A percentile compares a stretch with the other conserved stretches of the same genome.
phyloP scores from a whole-genome alignment of 768 basidiomycete genomes.

The Lactifluus subvellereus region DNA sequence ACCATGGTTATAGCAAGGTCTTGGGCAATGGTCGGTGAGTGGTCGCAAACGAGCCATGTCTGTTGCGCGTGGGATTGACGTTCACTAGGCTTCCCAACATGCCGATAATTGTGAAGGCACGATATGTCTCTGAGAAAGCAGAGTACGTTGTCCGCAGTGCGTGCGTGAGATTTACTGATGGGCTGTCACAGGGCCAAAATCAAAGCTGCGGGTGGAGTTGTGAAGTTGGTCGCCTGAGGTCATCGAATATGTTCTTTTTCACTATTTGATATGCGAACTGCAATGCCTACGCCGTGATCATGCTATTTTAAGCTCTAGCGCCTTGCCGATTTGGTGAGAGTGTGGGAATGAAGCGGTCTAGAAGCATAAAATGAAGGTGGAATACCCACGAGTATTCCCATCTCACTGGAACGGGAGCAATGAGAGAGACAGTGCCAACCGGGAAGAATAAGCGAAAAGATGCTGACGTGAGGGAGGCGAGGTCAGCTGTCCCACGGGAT shows the following conservation, averaged over 20 bases:
- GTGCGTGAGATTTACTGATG: background rate
- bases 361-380: no score
- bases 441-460: no score
- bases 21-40: slow-evolving; percentile 90
- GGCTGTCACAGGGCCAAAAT: slow-evolving; percentile 54
- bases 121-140: slow-evolving; percentile 84
- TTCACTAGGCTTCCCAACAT: slow-evolving; percentile 62
- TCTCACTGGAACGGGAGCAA: no score
- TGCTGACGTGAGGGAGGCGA: no score
- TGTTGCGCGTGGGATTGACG: background rate
- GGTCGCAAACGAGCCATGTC: background rate
- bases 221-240: slow-evolving; percentile 80
- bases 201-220: slow-evolving; percentile 92
- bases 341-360: background rate
- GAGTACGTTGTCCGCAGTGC: slow-evolving; percentile 48
- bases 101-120: slow-evolving; percentile 98
- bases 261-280: slow-evolving; percentile 26
- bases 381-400: no score
- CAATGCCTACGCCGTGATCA: slow-evolving; percentile 30
- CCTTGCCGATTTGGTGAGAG: background rate
- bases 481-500: no score
- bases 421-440: no score
- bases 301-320: slow-evolving; percentile 17
- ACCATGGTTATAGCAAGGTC: slow-evolving; percentile 85
- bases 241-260: slow-evolving; percentile 28